Evolutionary conservation across 2,329 filamentous ascomycete genomes (phyloP).

Genomic region (Arachnomyces sp.): DNA sequence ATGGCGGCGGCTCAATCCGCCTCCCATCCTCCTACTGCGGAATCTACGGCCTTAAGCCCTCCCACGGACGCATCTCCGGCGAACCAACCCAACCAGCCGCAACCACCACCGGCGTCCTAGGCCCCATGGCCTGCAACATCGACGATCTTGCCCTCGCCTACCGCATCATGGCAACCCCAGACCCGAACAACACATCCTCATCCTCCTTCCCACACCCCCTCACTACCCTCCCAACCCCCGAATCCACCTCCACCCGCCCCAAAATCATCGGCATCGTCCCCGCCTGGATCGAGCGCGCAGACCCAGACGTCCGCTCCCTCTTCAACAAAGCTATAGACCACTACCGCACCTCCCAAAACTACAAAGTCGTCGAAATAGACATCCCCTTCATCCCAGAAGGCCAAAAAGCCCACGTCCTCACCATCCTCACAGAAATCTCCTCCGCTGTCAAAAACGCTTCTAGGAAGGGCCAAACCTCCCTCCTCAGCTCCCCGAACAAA

Average conservation of each 20-base stretch:
- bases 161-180: constrained; percentile 64
- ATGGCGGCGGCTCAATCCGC: constrained; percentile 67
- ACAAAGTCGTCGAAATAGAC: constrained; percentile 39
- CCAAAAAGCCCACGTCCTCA: constrained; percentile 67
- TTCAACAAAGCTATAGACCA: constrained; percentile 56
- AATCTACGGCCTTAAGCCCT: constrained; percentile 71
- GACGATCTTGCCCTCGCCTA: constrained; percentile 76
- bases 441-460: constrained; percentile 38
- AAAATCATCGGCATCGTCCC: constrained; percentile 64
- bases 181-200: constrained; percentile 55
- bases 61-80: constrained; percentile 58
- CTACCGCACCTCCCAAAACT: constrained; percentile 31
- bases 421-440: constrained; percentile 65
- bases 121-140: constrained; percentile 68
- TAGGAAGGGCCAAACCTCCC: constrained; percentile 36
- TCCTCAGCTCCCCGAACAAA: constrained; percentile 59
- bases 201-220: constrained; percentile 51
- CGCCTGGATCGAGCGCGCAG: constrained; percentile 62
- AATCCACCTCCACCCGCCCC: constrained; percentile 21
- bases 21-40: constrained; percentile 70
- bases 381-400: constrained; percentile 57
- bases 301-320: constrained; percentile 52
- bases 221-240: constrained; percentile 37
- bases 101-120: constrained; percentile 57
- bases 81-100: constrained; percentile 52